Evolutionary conservation across 805 yeast genomes (phyloP), one percentile per base, ranked within the genome.

Genomic region (Vanderwaltozyma verrucispora): DNA sequence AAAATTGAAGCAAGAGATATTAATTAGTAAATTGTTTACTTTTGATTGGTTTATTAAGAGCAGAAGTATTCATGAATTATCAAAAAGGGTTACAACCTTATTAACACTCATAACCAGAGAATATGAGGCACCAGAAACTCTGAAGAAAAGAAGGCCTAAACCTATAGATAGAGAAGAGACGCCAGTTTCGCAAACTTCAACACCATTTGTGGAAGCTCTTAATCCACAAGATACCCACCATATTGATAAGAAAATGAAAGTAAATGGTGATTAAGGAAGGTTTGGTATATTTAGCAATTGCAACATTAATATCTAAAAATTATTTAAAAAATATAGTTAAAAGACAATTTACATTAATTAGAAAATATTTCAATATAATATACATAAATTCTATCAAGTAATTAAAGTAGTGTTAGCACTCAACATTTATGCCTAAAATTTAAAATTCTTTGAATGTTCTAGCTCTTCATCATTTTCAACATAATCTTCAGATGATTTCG

Each of bases 21-120:
- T 65, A 45, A 60, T 59, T 5, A 74, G 80, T 39, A 78, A 74
- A 40, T 58, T 75, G 29, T 82, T 82, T 60, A 67, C 68, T 28
- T 83, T 79, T 52, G 84, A 82, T 45, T 83, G 87, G 80, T 83
- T 71, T 50, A 69, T 83, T 48, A 65, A 67, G 35, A 77, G 88
- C 0, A 67, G 94, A 56, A 75, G 84, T 0, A 69, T 83, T 1
- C 82, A 74, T 49, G 94, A 83, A 44, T 49, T 83, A 26, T 74
- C 79, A 13, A 71, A 88, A 58, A 68, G 94, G 50, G 70, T 77
- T 9, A 77, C 69, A 31, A 80, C 92, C 0, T 62, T 83, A 29
- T 54, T 83, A 32, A 60, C 80, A 18, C 82, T 88, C 2, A 63
- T 83, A 13, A 72, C 83, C 0, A 72, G 84, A 53, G 89, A 82